Percentiles rank a stretch among this genome's conserved stretches.
Conservation (phyloP, 805 yeast species). For the Ogataea corticis region DNA sequence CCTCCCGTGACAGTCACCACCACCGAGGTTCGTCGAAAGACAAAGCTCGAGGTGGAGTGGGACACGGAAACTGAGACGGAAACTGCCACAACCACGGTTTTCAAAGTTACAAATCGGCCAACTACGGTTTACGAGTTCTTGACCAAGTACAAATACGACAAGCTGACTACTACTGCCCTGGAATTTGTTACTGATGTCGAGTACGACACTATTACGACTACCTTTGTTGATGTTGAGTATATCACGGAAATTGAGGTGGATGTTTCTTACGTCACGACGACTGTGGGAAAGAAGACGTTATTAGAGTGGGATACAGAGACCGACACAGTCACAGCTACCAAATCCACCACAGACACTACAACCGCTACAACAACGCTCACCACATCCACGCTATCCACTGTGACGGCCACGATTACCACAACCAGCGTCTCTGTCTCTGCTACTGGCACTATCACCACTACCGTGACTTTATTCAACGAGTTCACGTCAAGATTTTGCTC, state of each 20-base stretch:
- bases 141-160: conserved; percentile 23
- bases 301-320: conserved; percentile 18
- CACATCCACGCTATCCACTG: not conserved
- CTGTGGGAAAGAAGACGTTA: conserved; percentile 20
- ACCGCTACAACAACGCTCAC: conserved; percentile 13
- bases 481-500: conserved; percentile 23
- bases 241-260: conserved; percentile 20
- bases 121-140: conserved; percentile 19
- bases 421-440: conserved; percentile 4
- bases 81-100: conserved; percentile 22
- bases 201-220: conserved; percentile 18
- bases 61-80: conserved; percentile 21
- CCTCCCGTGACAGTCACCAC: conserved; percentile 13
- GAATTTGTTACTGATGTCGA: conserved; percentile 20
- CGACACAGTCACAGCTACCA: conserved; percentile 14
- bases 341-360: conserved; percentile 11
- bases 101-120: conserved; percentile 17
- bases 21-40: conserved; percentile 15
- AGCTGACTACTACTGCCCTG: conserved; percentile 15
- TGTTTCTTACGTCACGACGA: conserved; percentile 10
- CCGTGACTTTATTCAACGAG: conserved; percentile 16
- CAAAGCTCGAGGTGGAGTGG: conserved; percentile 15
- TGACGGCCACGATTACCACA: conserved; percentile 11
- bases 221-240: conserved; percentile 15
- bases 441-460: conserved; percentile 13